A percentile compares a stretch with the other conserved stretches of the same genome.
These are phyloP conservation scores for Teunomyces aglyptinius DNA, from an alignment of 805 yeast species.

Conservation along the genomic window DNA sequence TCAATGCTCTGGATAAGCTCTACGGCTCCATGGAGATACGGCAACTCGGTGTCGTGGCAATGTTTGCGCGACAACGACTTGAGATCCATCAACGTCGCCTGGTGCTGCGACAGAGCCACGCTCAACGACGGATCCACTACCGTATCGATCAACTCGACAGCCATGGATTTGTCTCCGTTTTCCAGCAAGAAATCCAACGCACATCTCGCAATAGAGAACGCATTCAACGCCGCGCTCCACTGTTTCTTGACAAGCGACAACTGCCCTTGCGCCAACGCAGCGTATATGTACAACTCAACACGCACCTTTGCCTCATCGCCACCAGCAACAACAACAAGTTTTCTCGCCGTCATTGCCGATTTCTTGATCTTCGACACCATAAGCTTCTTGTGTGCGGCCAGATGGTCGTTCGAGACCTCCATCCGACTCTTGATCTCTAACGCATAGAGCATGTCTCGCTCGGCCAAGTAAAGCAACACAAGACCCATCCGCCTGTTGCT, in stretches of 20 bases:
- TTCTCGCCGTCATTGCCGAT: slow-evolving; percentile 46
- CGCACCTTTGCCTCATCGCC: slow-evolving; percentile 31
- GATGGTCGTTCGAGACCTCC: slow-evolving; percentile 50
- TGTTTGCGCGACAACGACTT: slow-evolving; percentile 12
- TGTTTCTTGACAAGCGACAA: slow-evolving; percentile 50
- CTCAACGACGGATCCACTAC: slow-evolving; percentile 66
- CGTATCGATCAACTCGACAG: slow-evolving; percentile 55
- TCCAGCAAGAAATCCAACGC: slow-evolving; percentile 50
- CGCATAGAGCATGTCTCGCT: slow-evolving; percentile 71
- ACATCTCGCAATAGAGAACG: slow-evolving; percentile 61
- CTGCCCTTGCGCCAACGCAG: slow-evolving; percentile 53
- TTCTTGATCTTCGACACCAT: slow-evolving; percentile 66
- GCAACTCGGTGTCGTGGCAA: slow-evolving; percentile 23
- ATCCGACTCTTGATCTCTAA: slow-evolving; percentile 57
- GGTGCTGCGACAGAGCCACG: slow-evolving; percentile 48
- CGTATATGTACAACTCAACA: slow-evolving; percentile 34
- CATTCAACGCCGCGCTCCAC: slow-evolving; percentile 53
- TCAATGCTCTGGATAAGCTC: slow-evolving; percentile 39
- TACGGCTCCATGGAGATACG: slow-evolving; percentile 40
- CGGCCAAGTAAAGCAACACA: slow-evolving; percentile 65
- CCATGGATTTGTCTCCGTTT: slow-evolving; percentile 35
- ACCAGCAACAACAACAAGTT: slow-evolving; percentile 40
- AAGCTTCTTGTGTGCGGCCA: slow-evolving; percentile 45
- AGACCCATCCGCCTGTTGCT: slow-evolving; percentile 53
- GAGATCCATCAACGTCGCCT: slow-evolving; percentile 8